Evolutionary conservation across 129 eudicot genomes (phyloP), one percentile per base, ranked within the genome.

Genomic region (Smallanthus sonchifolius): DNA sequence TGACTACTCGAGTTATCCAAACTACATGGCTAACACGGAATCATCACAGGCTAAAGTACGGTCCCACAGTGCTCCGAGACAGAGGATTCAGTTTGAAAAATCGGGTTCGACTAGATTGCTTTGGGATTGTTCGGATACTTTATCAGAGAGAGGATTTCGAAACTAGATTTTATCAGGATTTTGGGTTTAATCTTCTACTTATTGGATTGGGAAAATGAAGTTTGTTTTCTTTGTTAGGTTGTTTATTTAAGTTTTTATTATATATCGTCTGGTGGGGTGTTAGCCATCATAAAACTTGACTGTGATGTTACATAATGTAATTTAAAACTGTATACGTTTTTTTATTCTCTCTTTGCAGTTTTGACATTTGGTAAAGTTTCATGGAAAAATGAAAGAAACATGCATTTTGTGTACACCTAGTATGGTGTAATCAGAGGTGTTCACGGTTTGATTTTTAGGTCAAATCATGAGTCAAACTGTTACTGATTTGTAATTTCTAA

Each of bases 31-130:
- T 38, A 74, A 87, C 52, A 92, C 96, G 3, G 87, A 92, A 57
- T 92, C 98, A 34, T 84, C 85, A 32, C 80, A 81, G 56, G 98
- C 98, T 7, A 92, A 92, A 70, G 57, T 84, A 16, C 84, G 98
- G 90, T 92, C 96, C 43, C 95, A 84, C 9, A 92, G 96, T 55
- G 96, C 96, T 7, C 94, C 98, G 5, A 87, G 87, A 78, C 96
- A 89, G 57, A 84, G 95, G 83, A 34, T 78, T 78, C 82, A 75
- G 65, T 45, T 67, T 19, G 92, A 88, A 65, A 85, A 81, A 36
- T 73, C 81, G 15, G 83, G 84, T 48, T 48, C 84, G 17, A 69
- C 71, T 65, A 67, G 79, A 68, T 63, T 74, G 83, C 16, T 64
- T 65, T 87, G 91, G 90, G 90, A 92, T 62, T 79, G 65, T 65